Conservation (phyloP, 495 filamentous ascomycete genomes). For the Rostrohypoxylon terebratum region DNA sequence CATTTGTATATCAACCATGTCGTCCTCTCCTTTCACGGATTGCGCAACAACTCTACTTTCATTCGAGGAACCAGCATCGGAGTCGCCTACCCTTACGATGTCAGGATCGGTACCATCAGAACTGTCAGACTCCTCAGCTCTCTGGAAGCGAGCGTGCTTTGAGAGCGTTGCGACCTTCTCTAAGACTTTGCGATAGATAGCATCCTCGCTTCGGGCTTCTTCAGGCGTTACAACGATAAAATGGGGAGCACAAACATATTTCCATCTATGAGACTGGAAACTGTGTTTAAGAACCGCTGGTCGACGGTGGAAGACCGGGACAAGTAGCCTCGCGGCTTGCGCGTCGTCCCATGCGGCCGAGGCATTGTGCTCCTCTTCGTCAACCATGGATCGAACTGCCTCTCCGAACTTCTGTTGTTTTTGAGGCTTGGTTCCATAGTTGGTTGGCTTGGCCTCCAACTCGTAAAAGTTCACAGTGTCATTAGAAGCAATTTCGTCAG, state of each 20-base stretch:
- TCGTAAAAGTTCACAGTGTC: conserved; percentile 84
- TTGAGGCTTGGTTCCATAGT: conserved; percentile 67
- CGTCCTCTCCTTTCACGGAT: conserved; percentile 90
- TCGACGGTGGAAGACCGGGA: conserved; percentile 80
- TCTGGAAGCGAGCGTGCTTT: conserved; percentile 56
- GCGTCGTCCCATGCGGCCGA: conserved; percentile 70
- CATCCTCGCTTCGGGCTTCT: conserved; percentile 62
- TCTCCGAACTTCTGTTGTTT: conserved; percentile 59
- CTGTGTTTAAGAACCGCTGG: conserved; percentile 27
- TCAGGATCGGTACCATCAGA: conserved; percentile 73
- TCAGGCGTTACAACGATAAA: conserved; percentile 64
- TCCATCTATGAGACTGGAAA: conserved; percentile 41
- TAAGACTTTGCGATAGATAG: conserved; percentile 63
- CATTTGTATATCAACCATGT: conserved; percentile 91
- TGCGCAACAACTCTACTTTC: conserved; percentile 76
- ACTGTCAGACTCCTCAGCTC: conserved; percentile 59
- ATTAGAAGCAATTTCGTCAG: conserved; percentile 71
- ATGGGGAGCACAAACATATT: conserved; percentile 55
- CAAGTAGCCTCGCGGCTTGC: conserved; percentile 75
- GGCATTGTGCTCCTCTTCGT: conserved; percentile 67
- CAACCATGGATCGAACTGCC: conserved; percentile 57
- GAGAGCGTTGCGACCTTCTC: conserved; percentile 62
- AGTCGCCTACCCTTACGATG: conserved; percentile 75
- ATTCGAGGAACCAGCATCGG: conserved; percentile 76
- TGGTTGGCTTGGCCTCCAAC: conserved; percentile 81